phyloP scores from a whole-genome alignment of 148 eudicot genomes.

The Camellia lanceoleosa region DNA sequence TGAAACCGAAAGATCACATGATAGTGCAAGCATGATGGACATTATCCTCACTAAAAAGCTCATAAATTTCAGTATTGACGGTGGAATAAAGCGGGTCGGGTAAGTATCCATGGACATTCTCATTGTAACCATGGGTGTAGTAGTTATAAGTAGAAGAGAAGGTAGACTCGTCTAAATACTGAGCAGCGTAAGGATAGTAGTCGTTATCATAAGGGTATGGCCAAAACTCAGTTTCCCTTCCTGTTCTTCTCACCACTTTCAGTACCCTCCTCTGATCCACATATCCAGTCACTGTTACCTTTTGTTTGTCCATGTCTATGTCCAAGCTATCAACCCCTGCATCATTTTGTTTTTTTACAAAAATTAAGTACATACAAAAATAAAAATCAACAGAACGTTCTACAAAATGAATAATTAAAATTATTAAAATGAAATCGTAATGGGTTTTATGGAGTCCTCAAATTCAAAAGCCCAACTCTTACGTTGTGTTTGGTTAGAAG shows the following conservation, averaged over 20 bases:
- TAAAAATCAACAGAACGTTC: too few relatives aligned
- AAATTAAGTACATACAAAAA: too few relatives aligned
- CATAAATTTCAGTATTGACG: conserved; percentile 24
- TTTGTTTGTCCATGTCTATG: conserved; percentile 50
- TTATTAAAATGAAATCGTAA: too few relatives aligned
- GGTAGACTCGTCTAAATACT: conserved; percentile 33
- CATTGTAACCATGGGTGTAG: conserved; percentile 41
- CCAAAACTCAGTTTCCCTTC: conserved; percentile 45
- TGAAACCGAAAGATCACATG: conserved; percentile 23
- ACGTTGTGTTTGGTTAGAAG: too few relatives aligned
- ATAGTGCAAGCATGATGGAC: conserved; percentile 41
- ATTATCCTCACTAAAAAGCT: conserved; percentile 38
- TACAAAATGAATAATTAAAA: too few relatives aligned
- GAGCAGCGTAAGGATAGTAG: conserved; percentile 36
- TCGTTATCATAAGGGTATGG: conserved; percentile 36
- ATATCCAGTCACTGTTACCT: conserved; percentile 41
- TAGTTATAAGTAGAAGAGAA: conserved; percentile 41
- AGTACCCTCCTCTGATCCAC: conserved; percentile 37
- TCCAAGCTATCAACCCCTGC: conserved; percentile 48
- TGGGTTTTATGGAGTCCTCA: too few relatives aligned
- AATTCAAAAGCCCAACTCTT: too few relatives aligned
- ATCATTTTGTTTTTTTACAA: not conserved
- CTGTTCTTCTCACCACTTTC: conserved; percentile 42
- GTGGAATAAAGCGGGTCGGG: conserved; percentile 25
- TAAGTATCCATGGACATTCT: conserved; percentile 35